Evolutionary conservation across 176 grass and related monocot genomes (phyloP).

Genomic region (Hyparrhenia diplandra): DNA sequence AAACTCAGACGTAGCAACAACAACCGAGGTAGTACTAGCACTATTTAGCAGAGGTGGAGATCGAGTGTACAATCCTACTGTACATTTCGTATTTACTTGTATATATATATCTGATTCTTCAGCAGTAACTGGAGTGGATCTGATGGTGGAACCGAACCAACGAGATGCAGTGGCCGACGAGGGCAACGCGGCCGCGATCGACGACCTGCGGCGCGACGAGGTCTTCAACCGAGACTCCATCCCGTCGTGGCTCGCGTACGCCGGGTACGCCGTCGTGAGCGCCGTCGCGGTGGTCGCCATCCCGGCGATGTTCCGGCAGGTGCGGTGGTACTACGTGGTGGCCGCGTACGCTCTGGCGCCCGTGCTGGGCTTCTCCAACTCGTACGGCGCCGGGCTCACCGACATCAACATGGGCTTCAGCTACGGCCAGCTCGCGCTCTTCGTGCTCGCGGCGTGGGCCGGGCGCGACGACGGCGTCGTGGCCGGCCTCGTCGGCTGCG

Average conservation of each 20-base stretch:
- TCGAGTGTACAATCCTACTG: not conserved
- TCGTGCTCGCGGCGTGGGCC: conserved; percentile 71
- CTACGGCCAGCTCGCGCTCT: conserved; percentile 82
- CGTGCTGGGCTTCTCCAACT: conserved; percentile 81
- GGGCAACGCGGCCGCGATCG: conserved; percentile 11
- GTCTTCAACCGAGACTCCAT: conserved; percentile 56
- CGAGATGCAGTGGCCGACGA: conserved; percentile 41
- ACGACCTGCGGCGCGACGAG: conserved; percentile 54
- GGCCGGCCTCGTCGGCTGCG: conserved; percentile 69
- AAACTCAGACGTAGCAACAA: conserved; percentile 19
- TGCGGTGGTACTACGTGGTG: conserved; percentile 82
- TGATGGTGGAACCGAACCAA: no score
- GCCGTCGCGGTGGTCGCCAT: conserved; percentile 31
- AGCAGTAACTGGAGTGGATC: no score
- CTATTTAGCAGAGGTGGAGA: conserved; percentile 6
- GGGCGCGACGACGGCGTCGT: conserved; percentile 68
- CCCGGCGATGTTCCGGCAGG: conserved; percentile 69
- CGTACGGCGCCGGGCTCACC: conserved; percentile 79
- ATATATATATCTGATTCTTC: no score
- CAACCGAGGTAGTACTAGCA: not conserved
- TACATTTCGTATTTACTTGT: not conserved
- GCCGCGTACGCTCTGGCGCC: conserved; percentile 79
- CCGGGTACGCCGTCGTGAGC: conserved; percentile 48
- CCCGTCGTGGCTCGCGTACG: conserved; percentile 58
- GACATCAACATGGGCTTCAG: conserved; percentile 97